Base-by-base conservation (phyloP, 2,329 filamentous ascomycete genomes). In the Phialemonium atrogriseum region DNA sequence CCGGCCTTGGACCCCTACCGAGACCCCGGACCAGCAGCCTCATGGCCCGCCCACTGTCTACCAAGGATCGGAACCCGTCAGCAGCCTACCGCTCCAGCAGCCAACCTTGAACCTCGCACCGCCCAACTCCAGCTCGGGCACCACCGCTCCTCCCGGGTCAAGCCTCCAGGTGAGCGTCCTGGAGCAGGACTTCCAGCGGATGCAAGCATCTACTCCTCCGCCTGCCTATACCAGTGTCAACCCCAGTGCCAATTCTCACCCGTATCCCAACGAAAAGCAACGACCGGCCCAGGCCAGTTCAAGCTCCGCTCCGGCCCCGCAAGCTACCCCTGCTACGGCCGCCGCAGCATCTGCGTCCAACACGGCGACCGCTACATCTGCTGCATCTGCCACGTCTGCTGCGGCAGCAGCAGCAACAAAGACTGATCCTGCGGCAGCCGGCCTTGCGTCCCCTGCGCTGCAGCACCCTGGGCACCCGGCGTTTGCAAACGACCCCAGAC, bases 1-100 rank as follows among this genome's bases (percentile, higher is more conserved):
- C 16, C 73, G 89, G 28, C 88, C 88, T 18, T 96, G 89, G 91
- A 96, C 89, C 8, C 91, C 91, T 1, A 96, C 91, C 4, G 91
- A 98, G 54, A 72, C 79, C 35, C 87, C 88, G 2, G 87, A 86
- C 19, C 80, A 80, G 39, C 81, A 87, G 32, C 85, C 86, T 5
- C 86, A 94, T 60, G 88, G 88, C 0, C 87, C 87, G 18, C 87
- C 89, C 1, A 87, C 84, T 0, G 82, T 94, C 2, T 96, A 95
- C 46, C 89, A 95, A 58, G 91, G 91, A 6, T 73, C 76, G 32
- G 80, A 80, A 42, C 78, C 84, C 39, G 77, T 88, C 5, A 56
- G 69, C 19, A 69, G 57, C 27, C 65, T 46, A 73, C 80, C 58
- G 70, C 84, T 57, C 75, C 79, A 59, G 36, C 53, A 60, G 33